Evolutionary conservation across 2,329 filamentous ascomycete species (phyloP).

Genomic region (Diaporthe vaccinii): DNA sequence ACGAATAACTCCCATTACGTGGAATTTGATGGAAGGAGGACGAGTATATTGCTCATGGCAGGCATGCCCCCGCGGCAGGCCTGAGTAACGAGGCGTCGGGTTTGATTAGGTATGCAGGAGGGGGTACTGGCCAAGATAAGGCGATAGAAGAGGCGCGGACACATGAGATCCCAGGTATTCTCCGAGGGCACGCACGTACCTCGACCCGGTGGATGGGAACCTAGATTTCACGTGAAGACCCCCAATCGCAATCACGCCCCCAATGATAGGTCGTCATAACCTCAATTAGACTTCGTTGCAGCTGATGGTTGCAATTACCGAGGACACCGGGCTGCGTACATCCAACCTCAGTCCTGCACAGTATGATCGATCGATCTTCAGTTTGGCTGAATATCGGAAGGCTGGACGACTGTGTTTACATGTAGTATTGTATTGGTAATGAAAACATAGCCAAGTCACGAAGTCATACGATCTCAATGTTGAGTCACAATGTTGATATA

Average conservation of each 20-base stretch:
- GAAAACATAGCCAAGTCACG: background rate
- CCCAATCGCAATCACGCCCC: background rate
- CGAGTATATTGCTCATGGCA: background rate
- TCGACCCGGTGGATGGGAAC: background rate
- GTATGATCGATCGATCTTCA: background rate
- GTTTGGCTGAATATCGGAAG: background rate
- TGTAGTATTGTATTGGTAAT: background rate
- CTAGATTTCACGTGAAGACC: background rate
- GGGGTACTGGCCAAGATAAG: background rate
- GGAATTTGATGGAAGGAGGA: constrained; percentile 10
- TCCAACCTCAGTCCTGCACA: background rate
- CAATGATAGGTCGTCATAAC: background rate
- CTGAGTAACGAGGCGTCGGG: background rate
- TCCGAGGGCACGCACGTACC: background rate
- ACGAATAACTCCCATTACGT: background rate
- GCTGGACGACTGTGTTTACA: background rate
- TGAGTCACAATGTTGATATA: background rate
- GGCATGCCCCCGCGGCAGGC: background rate
- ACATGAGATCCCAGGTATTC: background rate
- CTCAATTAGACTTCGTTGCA: background rate
- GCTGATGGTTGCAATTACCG: background rate
- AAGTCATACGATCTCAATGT: background rate
- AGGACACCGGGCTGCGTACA: background rate
- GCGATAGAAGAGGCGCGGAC: background rate
- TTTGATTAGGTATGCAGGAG: background rate